Conservation (phyloP, 768 basidiomycete species). For the Multifurca ochricompacta region DNA sequence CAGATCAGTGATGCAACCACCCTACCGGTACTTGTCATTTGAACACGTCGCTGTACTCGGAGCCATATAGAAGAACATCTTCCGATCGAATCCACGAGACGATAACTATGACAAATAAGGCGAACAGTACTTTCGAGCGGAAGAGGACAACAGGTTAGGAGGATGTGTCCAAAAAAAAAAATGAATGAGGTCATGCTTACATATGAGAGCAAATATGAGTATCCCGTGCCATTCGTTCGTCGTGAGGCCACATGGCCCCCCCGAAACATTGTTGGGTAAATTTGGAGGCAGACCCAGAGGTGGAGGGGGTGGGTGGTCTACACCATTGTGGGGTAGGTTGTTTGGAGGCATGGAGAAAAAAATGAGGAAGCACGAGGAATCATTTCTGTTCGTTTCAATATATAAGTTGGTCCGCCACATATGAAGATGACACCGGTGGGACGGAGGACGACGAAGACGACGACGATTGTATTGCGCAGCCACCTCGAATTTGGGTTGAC, state of each 20-base stretch:
- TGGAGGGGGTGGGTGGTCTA: background rate
- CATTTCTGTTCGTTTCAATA: too few relatives aligned
- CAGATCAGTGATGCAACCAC: background rate
- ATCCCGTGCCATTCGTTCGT: background rate
- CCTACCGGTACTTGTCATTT: background rate
- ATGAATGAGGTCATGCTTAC: conserved; percentile 1
- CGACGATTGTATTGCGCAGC: background rate
- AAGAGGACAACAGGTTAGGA: background rate
- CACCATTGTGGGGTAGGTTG: background rate
- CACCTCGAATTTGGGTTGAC: background rate
- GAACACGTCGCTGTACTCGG: background rate
- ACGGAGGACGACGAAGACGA: too few relatives aligned
- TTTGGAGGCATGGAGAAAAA: background rate
- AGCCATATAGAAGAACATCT: background rate
- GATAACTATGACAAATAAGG: background rate
- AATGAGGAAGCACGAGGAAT: too few relatives aligned
- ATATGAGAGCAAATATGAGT: background rate
- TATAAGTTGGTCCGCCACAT: too few relatives aligned
- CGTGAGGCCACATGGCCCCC: conserved; percentile 3
- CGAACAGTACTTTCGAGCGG: background rate
- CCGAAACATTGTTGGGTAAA: background rate
- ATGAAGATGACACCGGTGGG: too few relatives aligned
- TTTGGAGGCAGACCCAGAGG: background rate
- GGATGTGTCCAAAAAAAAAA: background rate
- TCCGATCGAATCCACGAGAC: background rate